Percentiles rank a stretch among this genome's conserved stretches.
Evolutionary conservation across 1,139 yeast genomes (phyloP).

Genomic region (Zhuliangozyma blackwelliae): DNA sequence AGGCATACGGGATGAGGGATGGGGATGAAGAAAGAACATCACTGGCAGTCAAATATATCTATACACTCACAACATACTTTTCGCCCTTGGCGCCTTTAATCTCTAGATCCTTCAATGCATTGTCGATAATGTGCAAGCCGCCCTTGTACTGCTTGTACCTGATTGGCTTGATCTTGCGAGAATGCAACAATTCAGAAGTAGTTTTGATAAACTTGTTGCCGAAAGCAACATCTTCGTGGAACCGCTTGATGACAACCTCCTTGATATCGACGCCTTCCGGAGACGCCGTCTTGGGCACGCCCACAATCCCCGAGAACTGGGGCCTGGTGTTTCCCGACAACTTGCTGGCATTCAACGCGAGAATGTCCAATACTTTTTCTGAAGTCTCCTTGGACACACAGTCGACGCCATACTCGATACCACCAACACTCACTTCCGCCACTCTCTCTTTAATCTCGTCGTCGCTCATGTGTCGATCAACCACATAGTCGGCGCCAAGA

Average conservation of each 20-base stretch:
- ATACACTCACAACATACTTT: conserved; percentile 31
- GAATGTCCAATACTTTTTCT: conserved; percentile 20
- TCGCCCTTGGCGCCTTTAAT: conserved; percentile 38
- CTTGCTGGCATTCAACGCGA: conserved; percentile 10
- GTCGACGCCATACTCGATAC: conserved; percentile 35
- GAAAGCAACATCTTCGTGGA: conserved; percentile 39
- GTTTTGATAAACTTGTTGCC: conserved; percentile 30
- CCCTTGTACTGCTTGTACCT: conserved; percentile 31
- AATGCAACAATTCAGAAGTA: conserved; percentile 26
- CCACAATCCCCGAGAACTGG: conserved; percentile 36
- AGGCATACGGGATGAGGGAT: too few species aligned
- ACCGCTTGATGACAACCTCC: conserved; percentile 34
- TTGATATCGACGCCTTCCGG: conserved; percentile 19
- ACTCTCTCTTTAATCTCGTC: conserved; percentile 16
- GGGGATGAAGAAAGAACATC: not conserved
- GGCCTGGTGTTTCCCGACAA: conserved; percentile 4
- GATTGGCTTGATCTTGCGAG: conserved; percentile 26
- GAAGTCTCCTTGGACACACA: conserved; percentile 43
- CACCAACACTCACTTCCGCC: conserved; percentile 14
- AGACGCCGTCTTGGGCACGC: conserved; percentile 24
- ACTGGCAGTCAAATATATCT: not conserved
- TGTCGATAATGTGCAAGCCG: conserved; percentile 25
- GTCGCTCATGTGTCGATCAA: conserved; percentile 28
- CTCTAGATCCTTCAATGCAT: conserved; percentile 36
- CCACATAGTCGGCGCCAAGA: conserved; percentile 37